These are phyloP conservation scores for Acorus gramineus DNA, from an alignment of 106 monocot genomes.

Conservation along the genomic window DNA sequence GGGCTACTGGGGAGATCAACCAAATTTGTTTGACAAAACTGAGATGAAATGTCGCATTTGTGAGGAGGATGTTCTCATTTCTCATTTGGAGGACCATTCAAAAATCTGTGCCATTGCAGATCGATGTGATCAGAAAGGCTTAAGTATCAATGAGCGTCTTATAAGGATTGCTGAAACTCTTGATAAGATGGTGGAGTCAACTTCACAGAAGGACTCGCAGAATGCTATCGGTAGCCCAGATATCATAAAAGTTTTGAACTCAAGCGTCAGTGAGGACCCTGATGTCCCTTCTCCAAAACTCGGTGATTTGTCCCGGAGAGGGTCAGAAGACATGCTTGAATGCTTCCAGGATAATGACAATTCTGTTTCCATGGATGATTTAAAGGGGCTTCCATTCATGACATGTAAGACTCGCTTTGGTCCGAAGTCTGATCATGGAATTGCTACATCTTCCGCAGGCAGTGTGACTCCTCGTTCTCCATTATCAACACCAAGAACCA, in stretches of 20 bases:
- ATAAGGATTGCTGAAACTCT: slow-evolving; percentile 73
- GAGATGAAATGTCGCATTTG: slow-evolving; percentile 99
- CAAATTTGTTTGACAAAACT: slow-evolving; percentile 52
- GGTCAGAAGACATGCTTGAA: slow-evolving; percentile 86
- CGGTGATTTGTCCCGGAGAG: slow-evolving; percentile 74
- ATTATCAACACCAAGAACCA: slow-evolving; percentile 64
- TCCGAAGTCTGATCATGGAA: slow-evolving; percentile 89
- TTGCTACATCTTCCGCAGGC: slow-evolving; percentile 91
- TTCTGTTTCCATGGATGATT: slow-evolving; percentile 51
- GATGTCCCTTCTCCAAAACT: slow-evolving; percentile 80
- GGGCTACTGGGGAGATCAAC: slow-evolving; percentile 89
- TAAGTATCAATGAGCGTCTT: slow-evolving; percentile 86
- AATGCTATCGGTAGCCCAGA: slow-evolving; percentile 64
- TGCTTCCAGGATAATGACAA: slow-evolving; percentile 76
- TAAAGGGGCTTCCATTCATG: slow-evolving; percentile 72
- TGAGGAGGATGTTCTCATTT: slow-evolving; percentile 93
- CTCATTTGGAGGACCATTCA: slow-evolving; percentile 79
- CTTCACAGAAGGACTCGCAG: slow-evolving; percentile 45
- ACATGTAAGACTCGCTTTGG: slow-evolving; percentile 97
- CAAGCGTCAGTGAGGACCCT: slow-evolving; percentile 64
- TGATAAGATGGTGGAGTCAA: slow-evolving; percentile 71
- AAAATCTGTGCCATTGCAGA: slow-evolving; percentile 83
- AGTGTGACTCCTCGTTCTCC: slow-evolving; percentile 97
- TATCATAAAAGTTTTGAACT: slow-evolving; percentile 49
- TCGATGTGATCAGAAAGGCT: slow-evolving; percentile 89